A percentile compares a stretch with the other conserved stretches of the same genome.
Conservation (phyloP, 139 green algal genomes). For the Volvox africanus region DNA sequence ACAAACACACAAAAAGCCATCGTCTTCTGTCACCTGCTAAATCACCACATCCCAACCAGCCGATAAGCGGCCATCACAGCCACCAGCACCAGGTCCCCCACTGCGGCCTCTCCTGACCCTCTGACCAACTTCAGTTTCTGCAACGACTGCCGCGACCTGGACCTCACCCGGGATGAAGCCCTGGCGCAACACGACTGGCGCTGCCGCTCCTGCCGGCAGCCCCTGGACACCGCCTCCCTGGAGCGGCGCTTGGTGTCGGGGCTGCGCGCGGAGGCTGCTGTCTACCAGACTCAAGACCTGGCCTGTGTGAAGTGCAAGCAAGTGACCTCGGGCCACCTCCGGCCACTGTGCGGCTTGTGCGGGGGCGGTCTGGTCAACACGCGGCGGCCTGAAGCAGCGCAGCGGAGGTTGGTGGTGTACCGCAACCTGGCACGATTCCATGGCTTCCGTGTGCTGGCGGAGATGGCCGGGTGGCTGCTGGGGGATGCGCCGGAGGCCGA, state of each 20-base stretch:
- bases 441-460: constrained; percentile 69
- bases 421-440: constrained; percentile 76
- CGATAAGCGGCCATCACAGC: too few species aligned
- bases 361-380: constrained; percentile 70
- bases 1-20: too few species aligned
- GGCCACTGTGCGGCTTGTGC: constrained; percentile 72
- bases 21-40: too few species aligned
- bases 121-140: constrained; percentile 69
- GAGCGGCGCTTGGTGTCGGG: constrained; percentile 75
- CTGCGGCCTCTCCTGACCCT: too few species aligned
- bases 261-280: constrained; percentile 64
- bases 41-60: too few species aligned
- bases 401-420: constrained; percentile 71
- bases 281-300: constrained; percentile 93
- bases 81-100: background rate
- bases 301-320: constrained; percentile 82
- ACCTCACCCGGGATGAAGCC: constrained; percentile 88
- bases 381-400: constrained; percentile 42
- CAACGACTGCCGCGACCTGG: constrained; percentile 92
- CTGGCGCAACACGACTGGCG: constrained; percentile 56
- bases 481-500: background rate
- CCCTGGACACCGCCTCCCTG: constrained; percentile 76
- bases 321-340: constrained; percentile 66
- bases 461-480: constrained; percentile 58
- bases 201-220: constrained; percentile 67